These are phyloP conservation scores for Dendrobium chrysotoxum DNA, from an alignment of 106 monocot species.

Conservation along the genomic window DNA sequence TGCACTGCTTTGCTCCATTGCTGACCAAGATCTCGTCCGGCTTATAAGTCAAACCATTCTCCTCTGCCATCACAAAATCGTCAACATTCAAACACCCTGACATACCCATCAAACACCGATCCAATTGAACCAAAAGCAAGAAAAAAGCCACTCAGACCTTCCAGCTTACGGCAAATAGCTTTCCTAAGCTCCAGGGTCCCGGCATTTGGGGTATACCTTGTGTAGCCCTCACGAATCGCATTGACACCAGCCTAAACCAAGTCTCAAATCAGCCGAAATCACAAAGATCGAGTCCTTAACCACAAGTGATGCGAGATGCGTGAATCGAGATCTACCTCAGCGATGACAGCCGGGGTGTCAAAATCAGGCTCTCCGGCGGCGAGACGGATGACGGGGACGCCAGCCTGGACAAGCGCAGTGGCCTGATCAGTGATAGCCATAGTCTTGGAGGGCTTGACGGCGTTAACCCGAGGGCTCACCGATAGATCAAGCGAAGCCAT, in stretches of 20 bases:
- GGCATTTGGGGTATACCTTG: conserved; percentile 87
- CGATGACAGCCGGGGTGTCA: conserved; percentile 58
- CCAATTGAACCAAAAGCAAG: not conserved
- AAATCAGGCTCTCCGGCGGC: conserved; percentile 97
- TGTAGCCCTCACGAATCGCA: conserved; percentile 75
- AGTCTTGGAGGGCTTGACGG: conserved; percentile 90
- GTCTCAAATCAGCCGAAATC: not conserved
- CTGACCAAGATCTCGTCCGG: conserved; percentile 85
- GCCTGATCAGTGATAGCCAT: conserved; percentile 93
- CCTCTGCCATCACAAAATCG: conserved; percentile 38
- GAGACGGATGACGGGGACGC: conserved; percentile 78
- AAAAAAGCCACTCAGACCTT: conserved; percentile 30
- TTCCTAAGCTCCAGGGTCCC: conserved; percentile 80
- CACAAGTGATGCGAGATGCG: not conserved
- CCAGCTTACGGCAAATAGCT: conserved; percentile 80
- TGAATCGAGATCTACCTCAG: conserved; percentile 39
- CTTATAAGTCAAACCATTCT: conserved; percentile 81
- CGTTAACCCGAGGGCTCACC: conserved; percentile 74
- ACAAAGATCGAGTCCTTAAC: not conserved
- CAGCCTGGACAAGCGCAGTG: conserved; percentile 79
- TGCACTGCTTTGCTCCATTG: conserved; percentile 91
- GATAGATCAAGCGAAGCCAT: conserved; percentile 35
- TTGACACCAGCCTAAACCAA: conserved; percentile 71
- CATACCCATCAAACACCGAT: not conserved
- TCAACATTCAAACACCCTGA: not conserved